phyloP scores from a whole-genome alignment of 805 yeast genomes.

The Lipomyces lipofer region DNA sequence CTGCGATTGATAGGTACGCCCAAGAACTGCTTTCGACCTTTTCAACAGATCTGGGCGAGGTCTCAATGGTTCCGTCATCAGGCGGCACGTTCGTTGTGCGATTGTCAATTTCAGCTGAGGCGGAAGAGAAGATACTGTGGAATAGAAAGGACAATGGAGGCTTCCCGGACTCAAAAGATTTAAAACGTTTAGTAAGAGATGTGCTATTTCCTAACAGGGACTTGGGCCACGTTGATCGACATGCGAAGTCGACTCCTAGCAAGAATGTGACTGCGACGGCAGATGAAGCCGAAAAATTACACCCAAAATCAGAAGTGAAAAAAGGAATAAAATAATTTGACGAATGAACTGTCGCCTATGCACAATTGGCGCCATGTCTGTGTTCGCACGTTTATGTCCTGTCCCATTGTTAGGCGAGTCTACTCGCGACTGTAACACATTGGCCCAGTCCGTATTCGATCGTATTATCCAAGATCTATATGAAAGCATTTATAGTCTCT shows the following conservation, averaged over 20 bases:
- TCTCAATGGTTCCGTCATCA: constrained; percentile 50
- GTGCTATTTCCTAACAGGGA: constrained; percentile 53
- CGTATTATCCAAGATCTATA: too few relatives aligned
- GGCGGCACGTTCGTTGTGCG: constrained; percentile 64
- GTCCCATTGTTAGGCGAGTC: too few relatives aligned
- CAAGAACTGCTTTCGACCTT: constrained; percentile 87
- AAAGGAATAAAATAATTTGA: too few relatives aligned
- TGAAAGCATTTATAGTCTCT: too few relatives aligned
- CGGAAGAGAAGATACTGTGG: constrained; percentile 50
- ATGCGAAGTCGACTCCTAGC: constrained; percentile 19
- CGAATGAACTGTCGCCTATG: too few relatives aligned
- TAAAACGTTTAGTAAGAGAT: constrained; percentile 68
- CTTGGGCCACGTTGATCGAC: constrained; percentile 65
- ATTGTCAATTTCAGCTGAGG: constrained; percentile 44
- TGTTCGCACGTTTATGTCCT: too few relatives aligned
- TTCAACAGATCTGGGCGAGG: constrained; percentile 56
- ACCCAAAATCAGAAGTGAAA: constrained; percentile 1
- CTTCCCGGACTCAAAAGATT: constrained; percentile 81
- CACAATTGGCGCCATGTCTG: too few relatives aligned
- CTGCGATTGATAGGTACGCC: constrained; percentile 20
- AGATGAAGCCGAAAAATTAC: background rate
- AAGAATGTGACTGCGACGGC: background rate
- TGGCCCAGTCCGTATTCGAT: too few relatives aligned
- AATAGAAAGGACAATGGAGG: constrained; percentile 66
- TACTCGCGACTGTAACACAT: too few relatives aligned